These are phyloP conservation scores for Eruca vesicaria DNA, from an alignment of 441 rosid genomes.

Conservation along the genomic window DNA sequence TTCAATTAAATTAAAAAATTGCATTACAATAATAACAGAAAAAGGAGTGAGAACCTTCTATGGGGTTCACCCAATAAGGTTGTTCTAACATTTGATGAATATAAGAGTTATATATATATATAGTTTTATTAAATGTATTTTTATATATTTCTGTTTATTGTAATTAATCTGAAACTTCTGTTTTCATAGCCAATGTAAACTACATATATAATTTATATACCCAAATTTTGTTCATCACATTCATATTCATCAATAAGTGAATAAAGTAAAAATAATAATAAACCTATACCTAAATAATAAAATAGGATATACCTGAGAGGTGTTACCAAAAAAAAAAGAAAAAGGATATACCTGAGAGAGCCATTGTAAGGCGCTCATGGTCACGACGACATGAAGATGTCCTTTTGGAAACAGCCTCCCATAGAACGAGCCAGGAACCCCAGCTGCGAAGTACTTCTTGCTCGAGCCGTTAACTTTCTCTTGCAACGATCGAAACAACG, in stretches of 20 bases:
- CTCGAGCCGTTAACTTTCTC: constrained; percentile 9
- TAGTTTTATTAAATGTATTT: neutral
- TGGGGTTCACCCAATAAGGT: no score
- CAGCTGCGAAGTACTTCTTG: constrained; percentile 40
- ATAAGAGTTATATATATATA: neutral
- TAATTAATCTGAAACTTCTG: neutral
- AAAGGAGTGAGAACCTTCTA: no score
- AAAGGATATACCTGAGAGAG: constrained; percentile 41
- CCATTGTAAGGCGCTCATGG: constrained; percentile 55
- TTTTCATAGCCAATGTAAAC: neutral
- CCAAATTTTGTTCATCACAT: neutral
- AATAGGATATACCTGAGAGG: no score
- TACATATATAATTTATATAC: neutral
- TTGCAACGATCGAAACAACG: constrained; percentile 34
- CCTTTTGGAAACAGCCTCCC: constrained; percentile 45
- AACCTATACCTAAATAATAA: no score
- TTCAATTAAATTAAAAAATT: no score
- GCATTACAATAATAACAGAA: no score
- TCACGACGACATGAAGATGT: constrained; percentile 48
- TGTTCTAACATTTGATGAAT: neutral
- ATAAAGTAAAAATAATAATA: neutral
- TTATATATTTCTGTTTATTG: neutral
- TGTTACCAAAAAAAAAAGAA: neutral
- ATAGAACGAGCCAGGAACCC: constrained; percentile 52
- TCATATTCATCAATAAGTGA: neutral